Base-by-base conservation (phyloP, 1,139 yeast species). In the Hyphopichia buzzinii region DNA sequence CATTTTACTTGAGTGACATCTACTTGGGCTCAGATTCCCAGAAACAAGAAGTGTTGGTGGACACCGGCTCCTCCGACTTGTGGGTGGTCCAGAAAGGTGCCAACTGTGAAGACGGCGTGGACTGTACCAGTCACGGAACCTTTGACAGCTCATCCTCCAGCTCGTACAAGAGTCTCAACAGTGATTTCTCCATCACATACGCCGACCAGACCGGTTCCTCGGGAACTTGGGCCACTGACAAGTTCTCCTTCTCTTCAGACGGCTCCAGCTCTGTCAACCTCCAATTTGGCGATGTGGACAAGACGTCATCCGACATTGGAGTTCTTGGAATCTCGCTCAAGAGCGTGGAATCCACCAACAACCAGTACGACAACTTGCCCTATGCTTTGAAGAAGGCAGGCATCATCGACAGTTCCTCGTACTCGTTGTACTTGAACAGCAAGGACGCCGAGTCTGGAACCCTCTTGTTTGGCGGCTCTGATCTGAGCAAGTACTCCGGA, bases 151-250 rank as follows among this genome's bases (percentile, higher is more conserved):
- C 43, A 6, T 23, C 42, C 11, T 49, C 54, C 3, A 19, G 45
- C 3, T 32, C 51, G 24, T 38, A 29, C 25, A 31, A 38, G 31
- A 19, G 38, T 38, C 17, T 39, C 36, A 19, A 36, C 31, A 14
- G 8, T 30, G 4, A n/a, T 7, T 39, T 47, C 17, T 13, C 26
- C 3, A 38, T 37, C 30, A 24, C 26, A 24, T 47, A 43, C 23
- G 44, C 31, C 15, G 49, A 45, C 36, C 39, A 41, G 2, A 30
- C 41, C 21, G 34, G 33, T 31, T 64, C 88, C 36, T 78, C 80
- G 57, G 71, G 79, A 40, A 63, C 71, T 39, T 84, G 90, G 92
- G 71, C 81, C 36, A 56, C 67, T 40, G 79, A 90, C 49, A 94
- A 84, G 50, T 60, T 33, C n/a, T n/a, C 24, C 8, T 23, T 33